Evolutionary conservation across 345 rosid species (phyloP), one percentile per base, ranked within the genome.

Genomic region (Durio zibethinus): DNA sequence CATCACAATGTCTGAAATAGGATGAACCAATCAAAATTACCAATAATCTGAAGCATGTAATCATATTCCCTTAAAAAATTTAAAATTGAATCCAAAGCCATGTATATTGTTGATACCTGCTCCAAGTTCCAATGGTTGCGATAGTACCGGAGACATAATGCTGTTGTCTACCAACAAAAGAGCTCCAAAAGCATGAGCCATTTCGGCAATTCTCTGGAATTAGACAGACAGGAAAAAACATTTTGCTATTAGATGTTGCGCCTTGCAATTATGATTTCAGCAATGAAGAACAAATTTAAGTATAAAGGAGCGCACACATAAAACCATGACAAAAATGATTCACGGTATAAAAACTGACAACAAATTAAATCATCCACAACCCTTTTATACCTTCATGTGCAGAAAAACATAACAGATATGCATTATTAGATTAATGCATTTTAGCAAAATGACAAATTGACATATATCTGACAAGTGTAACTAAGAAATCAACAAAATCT

Each of bases 151-250:
- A 18, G 99, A 93, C 98, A 96, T 83, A 53, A 96, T 92, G 83
- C 97, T 96, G 82, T 96, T 94, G 82, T 96, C 98, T 27, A 92
- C 97, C 88, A 96, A 82, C 77, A 96, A 40, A 82, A 92, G 91
- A 31, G 98, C 98, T 78, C 92, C 97, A 43, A 85, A 85, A 59
- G 88, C 82, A 80, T 93, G 98, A 78, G 97, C 93, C 60, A 96
- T 82, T 84, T 93, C 92, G 18, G 89, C 89, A 85, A 96, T 91
- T 91, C 87, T 89, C 99, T 96, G 84, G 36, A 74, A 5, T 16
- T 43, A 35, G 4, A 60, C 54, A 79, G 59, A 33, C 40, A 43
- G 18, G 18, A 8, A 38, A 76, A 42, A 64, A 9, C 11, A 27
- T 7, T 29, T 33, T 56, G 45, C 38, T 63, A 71, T 77, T 63